Conservation (phyloP, 1,139 yeast genomes). For the Hyphopichia pseudoburtonii region DNA sequence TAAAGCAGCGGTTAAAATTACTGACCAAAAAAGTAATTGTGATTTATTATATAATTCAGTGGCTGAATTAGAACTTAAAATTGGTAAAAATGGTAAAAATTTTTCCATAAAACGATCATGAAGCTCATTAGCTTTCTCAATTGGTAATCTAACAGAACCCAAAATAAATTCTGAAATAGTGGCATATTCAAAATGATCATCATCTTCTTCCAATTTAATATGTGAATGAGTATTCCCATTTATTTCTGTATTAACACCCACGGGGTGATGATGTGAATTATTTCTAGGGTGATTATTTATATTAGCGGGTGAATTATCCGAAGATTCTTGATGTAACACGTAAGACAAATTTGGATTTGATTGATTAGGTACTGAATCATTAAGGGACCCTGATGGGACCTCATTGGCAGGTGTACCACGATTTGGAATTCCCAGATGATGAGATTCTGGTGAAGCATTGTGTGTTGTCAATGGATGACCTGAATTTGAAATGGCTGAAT, state of each 20-base stretch:
- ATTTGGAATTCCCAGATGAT: too few relatives aligned
- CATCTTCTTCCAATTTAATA: constrained; percentile 2
- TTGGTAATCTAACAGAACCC: constrained; percentile 70
- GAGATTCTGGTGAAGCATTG: too few relatives aligned
- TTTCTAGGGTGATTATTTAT: constrained; percentile 1
- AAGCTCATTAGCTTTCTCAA: constrained; percentile 67
- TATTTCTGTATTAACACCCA: not conserved
- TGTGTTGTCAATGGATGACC: too few relatives aligned
- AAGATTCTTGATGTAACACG: constrained; percentile 20
- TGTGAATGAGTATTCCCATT: not conserved
- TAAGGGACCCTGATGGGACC: constrained; percentile 4
- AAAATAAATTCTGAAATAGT: constrained; percentile 59
- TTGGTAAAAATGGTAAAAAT: constrained; percentile 78
- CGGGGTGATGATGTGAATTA: not conserved
- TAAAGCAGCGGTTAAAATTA: constrained; percentile 79
- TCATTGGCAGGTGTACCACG: too few relatives aligned
- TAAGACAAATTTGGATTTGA: constrained; percentile 12
- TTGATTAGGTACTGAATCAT: constrained; percentile 9
- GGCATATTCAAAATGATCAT: constrained; percentile 15
- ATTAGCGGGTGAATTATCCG: constrained; percentile 26
- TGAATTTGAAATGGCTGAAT: not conserved
- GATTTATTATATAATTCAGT: constrained; percentile 80
- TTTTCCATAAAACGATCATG: constrained; percentile 67
- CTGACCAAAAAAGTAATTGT: constrained; percentile 87
- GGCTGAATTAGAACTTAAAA: constrained; percentile 69